Conservation (phyloP, 148 eudicot species). For the Silene conica region DNA sequence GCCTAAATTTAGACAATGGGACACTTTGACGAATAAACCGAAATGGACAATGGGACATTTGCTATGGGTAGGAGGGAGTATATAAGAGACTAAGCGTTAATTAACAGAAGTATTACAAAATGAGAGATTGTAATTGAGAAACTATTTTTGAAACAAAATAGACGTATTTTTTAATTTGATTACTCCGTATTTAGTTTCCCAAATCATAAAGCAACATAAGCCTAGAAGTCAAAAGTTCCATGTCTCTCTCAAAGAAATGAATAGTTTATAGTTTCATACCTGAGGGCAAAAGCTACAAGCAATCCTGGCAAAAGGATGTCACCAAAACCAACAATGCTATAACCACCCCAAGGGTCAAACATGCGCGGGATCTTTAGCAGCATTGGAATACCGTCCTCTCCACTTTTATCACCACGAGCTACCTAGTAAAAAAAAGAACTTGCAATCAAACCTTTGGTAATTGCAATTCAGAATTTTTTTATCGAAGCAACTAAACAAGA, state of each 20-base stretch:
- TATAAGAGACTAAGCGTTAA: too few species aligned
- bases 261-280: conserved; percentile 29
- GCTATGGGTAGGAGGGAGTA: too few species aligned
- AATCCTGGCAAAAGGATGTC: conserved; percentile 82
- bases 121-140: background rate
- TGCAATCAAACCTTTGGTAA: conserved; percentile 2
- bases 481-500: background rate
- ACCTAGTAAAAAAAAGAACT: conserved; percentile 36
- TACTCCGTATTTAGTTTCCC: background rate
- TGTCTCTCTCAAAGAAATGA: background rate
- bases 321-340: conserved; percentile 84
- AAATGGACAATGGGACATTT: too few species aligned
- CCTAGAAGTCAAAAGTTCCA: too few species aligned
- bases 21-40: too few species aligned
- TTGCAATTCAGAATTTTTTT: background rate
- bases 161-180: background rate
- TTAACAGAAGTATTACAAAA: background rate
- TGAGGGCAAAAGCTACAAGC: conserved; percentile 62
- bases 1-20: too few species aligned
- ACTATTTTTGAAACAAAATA: background rate
- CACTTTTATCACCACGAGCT: conserved; percentile 84
- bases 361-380: conserved; percentile 78
- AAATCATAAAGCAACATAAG: background rate
- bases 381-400: conserved; percentile 87
- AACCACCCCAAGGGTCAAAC: conserved; percentile 92